phyloP scores from a whole-genome alignment of 352 stramenopile genomes.

The Pythium sp. region DNA sequence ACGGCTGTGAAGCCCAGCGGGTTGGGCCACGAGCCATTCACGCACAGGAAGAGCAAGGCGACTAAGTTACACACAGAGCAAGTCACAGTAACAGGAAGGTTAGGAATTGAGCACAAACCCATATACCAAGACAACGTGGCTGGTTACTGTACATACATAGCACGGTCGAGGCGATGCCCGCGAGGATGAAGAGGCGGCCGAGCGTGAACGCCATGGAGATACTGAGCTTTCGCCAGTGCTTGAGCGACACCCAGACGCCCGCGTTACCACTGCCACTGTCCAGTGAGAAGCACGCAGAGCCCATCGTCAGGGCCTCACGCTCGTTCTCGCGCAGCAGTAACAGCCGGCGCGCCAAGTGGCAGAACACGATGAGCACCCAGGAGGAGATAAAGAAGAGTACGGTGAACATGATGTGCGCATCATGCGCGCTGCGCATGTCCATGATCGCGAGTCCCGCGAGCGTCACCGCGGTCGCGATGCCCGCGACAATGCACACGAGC shows the following conservation, averaged over 20 bases:
- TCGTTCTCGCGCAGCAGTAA: conserved; percentile 40
- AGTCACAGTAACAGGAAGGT: background rate
- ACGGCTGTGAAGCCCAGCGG: conserved; percentile 75
- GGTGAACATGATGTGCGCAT: conserved; percentile 69
- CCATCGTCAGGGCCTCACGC: background rate
- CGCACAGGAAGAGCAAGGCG: conserved; percentile 73
- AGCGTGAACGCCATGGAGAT: conserved; percentile 48
- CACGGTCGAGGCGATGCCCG: conserved; percentile 52
- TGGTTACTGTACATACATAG: conserved; percentile 46
- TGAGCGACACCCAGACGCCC: conserved; percentile 33
- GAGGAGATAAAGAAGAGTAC: conserved; percentile 74
- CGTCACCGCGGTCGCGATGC: conserved; percentile 35
- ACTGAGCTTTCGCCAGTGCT: conserved; percentile 53
- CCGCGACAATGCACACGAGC: conserved; percentile 26
- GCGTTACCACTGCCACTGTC: background rate
- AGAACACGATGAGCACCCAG: conserved; percentile 62
- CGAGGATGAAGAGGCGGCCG: conserved; percentile 41
- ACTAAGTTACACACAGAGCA: conserved; percentile 30
- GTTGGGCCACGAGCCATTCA: conserved; percentile 78
- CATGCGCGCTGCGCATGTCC: conserved; percentile 75
- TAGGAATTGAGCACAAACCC: background rate
- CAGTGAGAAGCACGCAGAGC: background rate
- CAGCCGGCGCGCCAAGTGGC: conserved; percentile 43
- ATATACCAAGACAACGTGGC: background rate
- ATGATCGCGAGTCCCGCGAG: conserved; percentile 67